Evolutionary conservation across 805 yeast species (phyloP), one percentile per base, ranked within the genome.

Genomic region (Alloascoidea africana): DNA sequence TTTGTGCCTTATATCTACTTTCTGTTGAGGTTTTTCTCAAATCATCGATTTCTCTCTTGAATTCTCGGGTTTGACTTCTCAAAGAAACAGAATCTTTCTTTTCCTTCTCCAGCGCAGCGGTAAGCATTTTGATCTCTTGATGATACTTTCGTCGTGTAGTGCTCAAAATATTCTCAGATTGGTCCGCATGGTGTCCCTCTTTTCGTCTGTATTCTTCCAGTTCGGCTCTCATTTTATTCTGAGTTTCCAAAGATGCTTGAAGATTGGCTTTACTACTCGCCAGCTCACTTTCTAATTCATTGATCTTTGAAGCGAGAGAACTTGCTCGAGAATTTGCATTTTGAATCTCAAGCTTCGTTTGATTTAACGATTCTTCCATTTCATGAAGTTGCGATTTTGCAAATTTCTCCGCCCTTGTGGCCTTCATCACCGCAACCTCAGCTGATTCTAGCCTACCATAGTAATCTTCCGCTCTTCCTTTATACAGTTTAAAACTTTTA

Each of bases 401-500:
- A 27, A 60, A 48, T 38, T 65, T 65, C 50, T 79, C 87, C 6
- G 76, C 72, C 46, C 82, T 62, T 45, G 70, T 65, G 5, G 84
- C 73, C 34, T 73, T 66, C 38, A 68, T 63, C 2, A 80, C 71
- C 3, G 83, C 80, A 36, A 76, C 65, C 50, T 87, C 95, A 2
- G 91, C 87, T 36, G 71, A 68, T 48, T 85, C 93, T 17, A 86
- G 61, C 48, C 82, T 81, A 40, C 65, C 63, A 46, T 68, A 73
- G 51, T 83, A 80, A 43, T 76, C 80, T 27, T 82, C 87, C 23
- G 93, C 74, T 43, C 94, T 68, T 14, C 63, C 56, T 49, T 74
- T 78, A 56, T 80, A 85, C 19, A 79, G 59, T 30, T 70, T 71
- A 15, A 79, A 58, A 18, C 70, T 65, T 30, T 68, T 64, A 1